These are phyloP conservation scores for Graphilbum sp. DNA, from an alignment of 2,329 filamentous ascomycete species.

Conservation along the genomic window DNA sequence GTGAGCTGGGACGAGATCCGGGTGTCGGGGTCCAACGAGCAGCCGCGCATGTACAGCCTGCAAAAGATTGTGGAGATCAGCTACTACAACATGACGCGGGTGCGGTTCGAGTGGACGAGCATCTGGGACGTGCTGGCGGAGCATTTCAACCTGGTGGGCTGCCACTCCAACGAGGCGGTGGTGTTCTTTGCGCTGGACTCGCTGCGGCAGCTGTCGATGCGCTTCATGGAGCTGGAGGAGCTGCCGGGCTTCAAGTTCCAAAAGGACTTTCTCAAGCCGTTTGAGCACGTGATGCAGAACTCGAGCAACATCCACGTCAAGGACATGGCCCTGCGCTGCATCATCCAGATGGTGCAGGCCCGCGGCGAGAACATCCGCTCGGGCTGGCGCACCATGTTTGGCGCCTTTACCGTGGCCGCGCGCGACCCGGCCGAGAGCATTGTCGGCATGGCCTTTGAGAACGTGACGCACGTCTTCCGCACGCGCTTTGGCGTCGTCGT, in stretches of 20 bases:
- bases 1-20: constrained; percentile 99
- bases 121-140: constrained; percentile 97
- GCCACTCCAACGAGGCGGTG: constrained; percentile 88
- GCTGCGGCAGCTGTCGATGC: constrained; percentile 87
- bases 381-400: constrained; percentile 99
- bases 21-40: constrained; percentile 89
- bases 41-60: constrained; percentile 87
- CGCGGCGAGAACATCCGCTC: constrained; percentile 92
- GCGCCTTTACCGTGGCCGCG: constrained; percentile 91
- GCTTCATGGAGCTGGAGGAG: constrained; percentile 97
- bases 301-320: constrained; percentile 85
- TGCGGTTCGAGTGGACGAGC: constrained; percentile 94
- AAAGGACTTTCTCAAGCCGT: constrained; percentile 96
- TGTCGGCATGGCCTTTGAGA: constrained; percentile 92
- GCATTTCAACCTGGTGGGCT: constrained; percentile 96
- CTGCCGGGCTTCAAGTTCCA: constrained; percentile 98
- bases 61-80: constrained; percentile 98
- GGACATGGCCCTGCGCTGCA: constrained; percentile 87
- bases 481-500: constrained; percentile 92
- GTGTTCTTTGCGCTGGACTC: constrained; percentile 97
- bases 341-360: constrained; percentile 99
- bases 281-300: constrained; percentile 93
- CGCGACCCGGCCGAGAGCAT: constrained; percentile 88
- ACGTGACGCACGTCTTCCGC: constrained; percentile 90
- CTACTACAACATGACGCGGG: constrained; percentile 98